Base-by-base conservation (phyloP, 2,329 filamentous ascomycete species). In the Aspergillus hortae region DNA sequence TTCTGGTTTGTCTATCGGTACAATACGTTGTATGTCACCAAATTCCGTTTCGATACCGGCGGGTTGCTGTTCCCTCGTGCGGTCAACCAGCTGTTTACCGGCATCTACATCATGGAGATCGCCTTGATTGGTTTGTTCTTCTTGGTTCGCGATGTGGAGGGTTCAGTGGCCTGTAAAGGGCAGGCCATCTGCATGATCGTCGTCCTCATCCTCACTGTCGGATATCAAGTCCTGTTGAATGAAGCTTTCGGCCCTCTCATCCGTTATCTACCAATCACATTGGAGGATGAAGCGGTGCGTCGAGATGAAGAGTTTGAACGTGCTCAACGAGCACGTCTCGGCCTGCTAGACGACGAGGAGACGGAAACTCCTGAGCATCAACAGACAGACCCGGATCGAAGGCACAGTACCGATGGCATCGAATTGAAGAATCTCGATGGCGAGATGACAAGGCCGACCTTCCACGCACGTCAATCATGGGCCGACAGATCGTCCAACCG, bases 1-100 rank as follows among this genome's bases (percentile, higher is more conserved):
- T 86, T 97, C 58, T 99, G 92, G 92, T 79, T 96, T 42, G 92
- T 94, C 1, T 91, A 97, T 68, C 85, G 92, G n/a, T 97, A 97
- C 73, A 92, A 92, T 60, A 95, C 95, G 76, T 81, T 99, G 17
- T 99, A 96, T 64, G 92, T 99, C 54, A 95, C 86, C 23, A 88
- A 91, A 48, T 95, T 95, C 69, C 84, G 86, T 59, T 85, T 88
- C 54, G 94, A 99, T 71, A 99, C 92, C 0, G 94, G 94, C 38
- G 94, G 94, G 41, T 80, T 97, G 1, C 76, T 97, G 47, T 99
- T 96, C 63, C 94, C 94, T 0, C 83, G 87, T 33, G 94, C 94
- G 1, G 89, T 97, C 73, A 96, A 96, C 66, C 92, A 96, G 67
- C 88, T 94, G 0, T 97, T 99, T 65, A 94, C 90, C 0, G 94